Evolutionary conservation across 306 rosid genomes (phyloP).

Genomic region (Cucumis hystrix): DNA sequence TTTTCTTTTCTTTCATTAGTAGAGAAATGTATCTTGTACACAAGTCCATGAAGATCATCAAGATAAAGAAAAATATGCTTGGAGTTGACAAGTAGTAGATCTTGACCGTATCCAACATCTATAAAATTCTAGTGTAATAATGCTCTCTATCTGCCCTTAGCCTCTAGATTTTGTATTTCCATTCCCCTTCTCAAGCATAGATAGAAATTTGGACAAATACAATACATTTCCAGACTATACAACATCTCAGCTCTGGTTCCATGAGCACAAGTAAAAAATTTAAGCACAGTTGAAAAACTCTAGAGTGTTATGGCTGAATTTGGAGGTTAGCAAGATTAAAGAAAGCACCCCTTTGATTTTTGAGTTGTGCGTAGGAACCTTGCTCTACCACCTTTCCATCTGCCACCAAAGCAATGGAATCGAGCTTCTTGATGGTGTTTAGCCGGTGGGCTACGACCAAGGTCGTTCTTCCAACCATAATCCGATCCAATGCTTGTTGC

Average conservation of each 20-base stretch:
- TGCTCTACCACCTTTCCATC: constrained; percentile 76
- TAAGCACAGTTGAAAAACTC: neutral
- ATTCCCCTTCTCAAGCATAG: neutral
- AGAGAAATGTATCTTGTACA: neutral
- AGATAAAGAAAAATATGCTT: neutral
- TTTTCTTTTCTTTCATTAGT: neutral
- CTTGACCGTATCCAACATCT: neutral
- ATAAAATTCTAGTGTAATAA: neutral
- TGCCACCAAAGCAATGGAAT: constrained; percentile 61
- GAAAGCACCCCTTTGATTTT: constrained; percentile 70
- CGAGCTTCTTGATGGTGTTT: constrained; percentile 72
- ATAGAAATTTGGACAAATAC: neutral
- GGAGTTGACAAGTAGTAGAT: neutral
- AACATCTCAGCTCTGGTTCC: neutral
- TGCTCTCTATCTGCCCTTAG: neutral
- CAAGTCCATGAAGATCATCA: neutral
- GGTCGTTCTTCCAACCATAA: constrained; percentile 81
- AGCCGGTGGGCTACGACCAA: constrained; percentile 84
- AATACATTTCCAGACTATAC: neutral
- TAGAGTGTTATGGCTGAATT: constrained; percentile 12
- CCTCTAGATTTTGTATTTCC: neutral
- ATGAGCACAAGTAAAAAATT: neutral
- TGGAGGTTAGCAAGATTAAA: constrained; percentile 55
- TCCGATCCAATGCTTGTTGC: constrained; percentile 80
- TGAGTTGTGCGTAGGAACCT: constrained; percentile 74